Percentiles rank a stretch among this genome's conserved stretches.
Conservation (phyloP, 176 grass and related monocot genomes). For the Raddia distichophylla region DNA sequence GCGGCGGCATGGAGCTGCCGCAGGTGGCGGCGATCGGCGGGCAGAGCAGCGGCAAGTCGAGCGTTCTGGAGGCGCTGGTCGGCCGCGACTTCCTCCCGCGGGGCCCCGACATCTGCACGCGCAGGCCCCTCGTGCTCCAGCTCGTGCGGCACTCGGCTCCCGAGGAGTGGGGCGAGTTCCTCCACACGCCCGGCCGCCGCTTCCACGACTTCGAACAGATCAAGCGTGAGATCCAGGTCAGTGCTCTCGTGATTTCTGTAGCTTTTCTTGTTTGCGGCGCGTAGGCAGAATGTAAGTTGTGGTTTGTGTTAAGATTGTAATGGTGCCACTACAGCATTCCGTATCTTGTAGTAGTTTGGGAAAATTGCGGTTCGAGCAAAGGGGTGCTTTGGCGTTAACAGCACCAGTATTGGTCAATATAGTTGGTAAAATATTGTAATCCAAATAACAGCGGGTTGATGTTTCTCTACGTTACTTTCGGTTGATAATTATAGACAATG, state of each 20-base stretch:
- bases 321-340: neutral
- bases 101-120: constrained; percentile 80
- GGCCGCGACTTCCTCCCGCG: constrained; percentile 89
- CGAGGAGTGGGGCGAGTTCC: constrained; percentile 94
- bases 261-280: constrained; percentile 16
- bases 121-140: constrained; percentile 84
- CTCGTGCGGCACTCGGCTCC: constrained; percentile 63
- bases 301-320: neutral
- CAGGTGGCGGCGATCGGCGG: constrained; percentile 83
- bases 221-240: constrained; percentile 88
- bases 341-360: neutral
- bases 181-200: constrained; percentile 64
- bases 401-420: neutral
- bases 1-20: constrained; percentile 63
- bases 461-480: neutral
- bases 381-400: neutral
- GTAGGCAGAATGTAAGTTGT: neutral
- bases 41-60: constrained; percentile 97
- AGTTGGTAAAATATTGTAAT: neutral
- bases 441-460: constrained; percentile 13
- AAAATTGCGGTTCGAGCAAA: neutral
- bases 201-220: constrained; percentile 81
- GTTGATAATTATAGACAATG: neutral
- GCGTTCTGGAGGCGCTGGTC: constrained; percentile 88
- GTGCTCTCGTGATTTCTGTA: neutral